A percentile compares a stretch with the other conserved stretches of the same genome.
Conservation (phyloP, 805 yeast species). For the Candida gorgasii region DNA sequence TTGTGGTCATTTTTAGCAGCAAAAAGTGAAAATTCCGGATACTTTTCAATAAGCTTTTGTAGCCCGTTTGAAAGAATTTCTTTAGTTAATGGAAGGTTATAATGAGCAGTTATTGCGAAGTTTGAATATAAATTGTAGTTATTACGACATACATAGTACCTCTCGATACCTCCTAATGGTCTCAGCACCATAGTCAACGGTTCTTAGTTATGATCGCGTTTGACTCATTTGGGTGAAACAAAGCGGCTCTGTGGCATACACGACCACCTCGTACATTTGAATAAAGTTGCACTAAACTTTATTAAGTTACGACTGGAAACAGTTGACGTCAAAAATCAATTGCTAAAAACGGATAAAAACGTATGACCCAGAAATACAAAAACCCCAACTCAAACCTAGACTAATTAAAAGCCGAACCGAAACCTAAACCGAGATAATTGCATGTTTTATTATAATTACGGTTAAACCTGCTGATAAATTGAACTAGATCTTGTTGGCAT, state of each 20-base stretch:
- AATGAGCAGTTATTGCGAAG: slow-evolving; percentile 25
- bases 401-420: too few relatives aligned
- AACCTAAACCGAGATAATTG: too few relatives aligned
- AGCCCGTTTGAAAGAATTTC: slow-evolving; percentile 22
- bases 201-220: too few relatives aligned
- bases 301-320: background rate
- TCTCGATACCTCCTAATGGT: slow-evolving; percentile 4
- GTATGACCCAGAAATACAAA: background rate
- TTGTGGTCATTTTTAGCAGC: background rate
- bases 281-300: too few relatives aligned
- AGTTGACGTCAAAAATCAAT: too few relatives aligned
- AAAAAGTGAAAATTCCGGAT: slow-evolving; percentile 18
- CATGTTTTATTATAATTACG: too few relatives aligned
- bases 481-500: too few relatives aligned
- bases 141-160: slow-evolving; percentile 10
- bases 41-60: slow-evolving; percentile 14
- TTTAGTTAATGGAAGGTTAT: slow-evolving; percentile 15
- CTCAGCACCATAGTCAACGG: background rate
- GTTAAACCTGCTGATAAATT: too few relatives aligned
- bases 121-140: slow-evolving; percentile 18
- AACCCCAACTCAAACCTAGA: too few relatives aligned
- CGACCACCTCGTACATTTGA: too few relatives aligned
- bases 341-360: background rate
- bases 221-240: too few relatives aligned
- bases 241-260: too few relatives aligned